Base-by-base conservation (phyloP, 805 yeast species). In the Trichomonascus vanleenenianus region DNA sequence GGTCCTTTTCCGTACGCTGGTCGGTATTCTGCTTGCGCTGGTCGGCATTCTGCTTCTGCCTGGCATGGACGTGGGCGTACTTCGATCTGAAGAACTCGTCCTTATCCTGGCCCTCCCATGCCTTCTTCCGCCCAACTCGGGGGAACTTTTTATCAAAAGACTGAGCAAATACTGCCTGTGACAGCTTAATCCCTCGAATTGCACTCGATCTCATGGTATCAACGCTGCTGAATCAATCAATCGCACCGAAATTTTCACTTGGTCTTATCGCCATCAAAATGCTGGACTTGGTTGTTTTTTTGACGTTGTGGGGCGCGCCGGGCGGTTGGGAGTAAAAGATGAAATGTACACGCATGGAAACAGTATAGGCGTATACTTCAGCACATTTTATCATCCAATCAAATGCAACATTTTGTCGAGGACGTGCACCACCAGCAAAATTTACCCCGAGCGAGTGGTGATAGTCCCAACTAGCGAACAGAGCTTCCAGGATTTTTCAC, bases 21-120 rank as follows among this genome's bases (percentile, higher is more conserved):
- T 53, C 60, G 31, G 45, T 44, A 47, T 42, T 18, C 50, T 49
- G 46, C 54, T 55, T 38, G 53, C 54, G 55, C 45, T 50, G 45
- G 39, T 49, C 54, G 8, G 27, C 27, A 22, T 22, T 22, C 40
- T 57, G 50, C 50, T 65, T 64, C 48, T 72, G 71, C 44, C 60
- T 63, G 1, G 83, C 83, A 56, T 81, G 87, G 14, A 79, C 74
- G 62, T 80, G 83, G 1, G 84, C 83, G 58, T 72, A 82, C 55
- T 78, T 80, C 43, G 72, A 68, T 39, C 68, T 70, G 64, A 83
- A 83, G 68, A 73, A 83, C 2, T 70, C 62, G 30, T 78, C 86
- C 56, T 82, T 83, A 47, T 73, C 72, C 62, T 74, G 74, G 15
- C 81, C 80, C 55, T 79, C 83, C 91, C 91, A 83, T 0, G 87